Percentiles rank a stretch among this genome's conserved stretches.
These are phyloP conservation scores for Apiospora phragmitis DNA, from an alignment of 2,329 filamentous ascomycete species.

Conservation along the genomic window DNA sequence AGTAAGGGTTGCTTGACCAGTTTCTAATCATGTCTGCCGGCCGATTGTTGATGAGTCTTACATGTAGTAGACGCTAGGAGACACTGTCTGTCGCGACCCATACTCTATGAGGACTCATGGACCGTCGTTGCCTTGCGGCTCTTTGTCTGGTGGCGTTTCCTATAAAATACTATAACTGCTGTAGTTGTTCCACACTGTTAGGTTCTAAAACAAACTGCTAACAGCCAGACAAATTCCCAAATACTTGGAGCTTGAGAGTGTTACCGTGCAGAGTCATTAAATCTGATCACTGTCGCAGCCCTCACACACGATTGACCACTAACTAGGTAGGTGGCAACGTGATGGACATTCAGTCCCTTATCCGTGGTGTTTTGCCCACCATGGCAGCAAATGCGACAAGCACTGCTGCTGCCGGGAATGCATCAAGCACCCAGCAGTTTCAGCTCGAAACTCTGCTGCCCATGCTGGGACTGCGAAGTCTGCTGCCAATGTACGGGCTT, in stretches of 20 bases:
- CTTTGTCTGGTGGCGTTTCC: background rate
- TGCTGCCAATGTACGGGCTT: conserved; percentile 48
- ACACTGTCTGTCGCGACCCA: background rate
- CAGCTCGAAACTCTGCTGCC: conserved; percentile 43
- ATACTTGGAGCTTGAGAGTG: background rate
- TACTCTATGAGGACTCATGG: background rate
- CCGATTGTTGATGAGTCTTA: background rate
- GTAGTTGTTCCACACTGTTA: background rate
- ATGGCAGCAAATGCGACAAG: conserved; percentile 21
- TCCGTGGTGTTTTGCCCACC: conserved; percentile 21
- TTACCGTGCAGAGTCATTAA: background rate
- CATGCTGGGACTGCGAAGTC: conserved; percentile 42
- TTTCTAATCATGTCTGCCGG: background rate
- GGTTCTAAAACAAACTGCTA: background rate
- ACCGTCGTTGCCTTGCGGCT: background rate
- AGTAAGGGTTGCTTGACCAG: background rate
- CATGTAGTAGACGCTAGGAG: background rate
- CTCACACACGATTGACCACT: background rate
- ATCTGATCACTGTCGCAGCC: background rate
- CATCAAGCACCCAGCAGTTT: conserved; percentile 15
- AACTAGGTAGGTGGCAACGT: background rate
- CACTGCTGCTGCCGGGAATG: conserved; percentile 13
- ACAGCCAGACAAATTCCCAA: background rate
- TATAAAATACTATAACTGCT: background rate
- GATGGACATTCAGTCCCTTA: conserved; percentile 23